A percentile compares a stretch with the other conserved stretches of the same genome.
These are phyloP conservation scores for Morella rubra DNA, from an alignment of 306 rosid species.

Conservation along the genomic window DNA sequence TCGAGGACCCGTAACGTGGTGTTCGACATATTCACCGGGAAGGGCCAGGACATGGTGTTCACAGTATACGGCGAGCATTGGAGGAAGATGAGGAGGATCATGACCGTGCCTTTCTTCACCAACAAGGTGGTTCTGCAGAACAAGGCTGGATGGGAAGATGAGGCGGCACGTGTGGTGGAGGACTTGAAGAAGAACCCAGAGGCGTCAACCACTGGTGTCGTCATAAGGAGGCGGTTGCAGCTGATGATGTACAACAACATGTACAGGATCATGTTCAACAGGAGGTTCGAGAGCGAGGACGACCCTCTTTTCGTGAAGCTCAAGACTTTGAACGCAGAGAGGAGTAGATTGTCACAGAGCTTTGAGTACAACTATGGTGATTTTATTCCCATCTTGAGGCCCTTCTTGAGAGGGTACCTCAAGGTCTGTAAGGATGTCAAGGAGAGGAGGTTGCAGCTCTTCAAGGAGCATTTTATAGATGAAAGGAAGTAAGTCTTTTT, in stretches of 20 bases:
- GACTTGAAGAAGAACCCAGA: constrained; percentile 55
- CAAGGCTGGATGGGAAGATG: constrained; percentile 70
- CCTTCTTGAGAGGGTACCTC: constrained; percentile 73
- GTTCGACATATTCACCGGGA: constrained; percentile 83
- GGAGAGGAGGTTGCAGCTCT: constrained; percentile 66
- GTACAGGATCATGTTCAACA: constrained; percentile 84
- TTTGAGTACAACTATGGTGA: constrained; percentile 88
- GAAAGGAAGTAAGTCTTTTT: constrained; percentile 71
- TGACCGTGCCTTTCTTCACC: constrained; percentile 91
- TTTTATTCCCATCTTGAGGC: constrained; percentile 85
- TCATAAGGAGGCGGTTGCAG: constrained; percentile 60
- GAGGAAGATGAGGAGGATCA: constrained; percentile 89
- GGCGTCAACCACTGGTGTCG: constrained; percentile 53
- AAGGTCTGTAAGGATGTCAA: constrained; percentile 83
- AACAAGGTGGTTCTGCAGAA: constrained; percentile 93
- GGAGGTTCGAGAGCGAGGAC: constrained; percentile 72
- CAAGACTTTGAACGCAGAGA: constrained; percentile 66
- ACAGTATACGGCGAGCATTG: constrained; percentile 94
- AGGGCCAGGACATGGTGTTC: constrained; percentile 95
- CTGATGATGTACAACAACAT: constrained; percentile 92
- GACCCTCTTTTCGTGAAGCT: constrained; percentile 61
- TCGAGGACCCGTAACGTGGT: constrained; percentile 87
- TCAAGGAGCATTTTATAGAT: constrained; percentile 76
- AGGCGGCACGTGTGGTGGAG: constrained; percentile 68
- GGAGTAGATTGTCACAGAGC: constrained; percentile 89